Conservation (phyloP, 2,329 filamentous ascomycete genomes). For the Pseudovirgaria hyperparasitica region DNA sequence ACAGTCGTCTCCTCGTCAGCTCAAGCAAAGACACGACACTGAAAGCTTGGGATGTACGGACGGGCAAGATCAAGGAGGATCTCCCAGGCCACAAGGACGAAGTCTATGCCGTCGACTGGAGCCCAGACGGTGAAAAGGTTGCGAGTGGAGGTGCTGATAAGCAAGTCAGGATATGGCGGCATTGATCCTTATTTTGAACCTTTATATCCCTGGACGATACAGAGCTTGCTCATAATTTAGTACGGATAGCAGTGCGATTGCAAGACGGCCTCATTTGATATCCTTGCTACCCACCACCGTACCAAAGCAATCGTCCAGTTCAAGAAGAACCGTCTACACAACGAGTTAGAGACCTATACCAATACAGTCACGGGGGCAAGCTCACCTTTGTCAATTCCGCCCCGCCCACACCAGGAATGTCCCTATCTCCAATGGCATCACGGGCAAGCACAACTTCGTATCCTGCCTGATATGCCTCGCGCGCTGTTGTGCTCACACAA, state of each 20-base stretch:
- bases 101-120: slow-evolving; percentile 93
- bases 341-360: not conserved
- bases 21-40: slow-evolving; percentile 85
- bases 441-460: slow-evolving; percentile 50
- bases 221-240: too few relatives aligned
- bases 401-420: slow-evolving; percentile 50
- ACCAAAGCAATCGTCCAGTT: slow-evolving; percentile 51
- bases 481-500: slow-evolving; percentile 49
- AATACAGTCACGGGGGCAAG: slow-evolving; percentile 5
- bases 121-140: slow-evolving; percentile 75
- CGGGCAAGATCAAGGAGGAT: slow-evolving; percentile 69
- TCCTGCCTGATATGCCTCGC: slow-evolving; percentile 46
- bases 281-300: slow-evolving; percentile 43
- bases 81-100: slow-evolving; percentile 85
- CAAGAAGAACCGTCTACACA: slow-evolving; percentile 37
- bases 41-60: slow-evolving; percentile 87
- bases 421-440: slow-evolving; percentile 52
- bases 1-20: slow-evolving; percentile 79
- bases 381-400: slow-evolving; percentile 36
- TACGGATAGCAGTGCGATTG: too few relatives aligned
- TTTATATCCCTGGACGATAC: too few relatives aligned
- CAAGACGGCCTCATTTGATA: too few relatives aligned
- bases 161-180: slow-evolving; percentile 51
- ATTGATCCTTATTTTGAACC: too few relatives aligned
- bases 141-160: slow-evolving; percentile 92